These are phyloP conservation scores for Pestalotiopsis sp. DNA, from an alignment of 2,329 filamentous ascomycete species.

Conservation along the genomic window DNA sequence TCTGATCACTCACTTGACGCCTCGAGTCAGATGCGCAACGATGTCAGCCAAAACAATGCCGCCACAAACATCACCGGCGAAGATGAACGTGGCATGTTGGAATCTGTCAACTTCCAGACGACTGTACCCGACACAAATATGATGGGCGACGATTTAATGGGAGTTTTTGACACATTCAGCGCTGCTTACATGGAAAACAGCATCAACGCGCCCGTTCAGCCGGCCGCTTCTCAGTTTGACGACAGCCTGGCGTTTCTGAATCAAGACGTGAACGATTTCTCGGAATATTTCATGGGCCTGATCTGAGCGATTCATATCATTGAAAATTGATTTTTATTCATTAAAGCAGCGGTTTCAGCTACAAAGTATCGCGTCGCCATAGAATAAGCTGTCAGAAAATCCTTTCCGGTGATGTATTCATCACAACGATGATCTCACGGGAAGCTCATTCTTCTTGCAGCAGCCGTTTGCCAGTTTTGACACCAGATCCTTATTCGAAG, in stretches of 20 bases:
- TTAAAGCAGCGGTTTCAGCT: background rate
- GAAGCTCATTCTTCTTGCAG: constrained; percentile 2
- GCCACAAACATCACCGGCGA: background rate
- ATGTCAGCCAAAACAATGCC: background rate
- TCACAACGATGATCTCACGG: background rate
- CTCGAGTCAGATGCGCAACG: background rate
- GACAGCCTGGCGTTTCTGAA: background rate
- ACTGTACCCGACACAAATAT: constrained; percentile 2
- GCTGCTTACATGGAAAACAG: constrained; percentile 5
- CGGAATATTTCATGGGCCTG: constrained; percentile 5
- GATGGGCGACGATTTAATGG: constrained; percentile 10
- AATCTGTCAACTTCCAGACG: background rate
- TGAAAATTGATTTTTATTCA: background rate
- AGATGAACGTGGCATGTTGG: too few species aligned
- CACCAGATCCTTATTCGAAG: constrained; percentile 15
- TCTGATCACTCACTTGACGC: background rate
- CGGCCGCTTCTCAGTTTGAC: background rate
- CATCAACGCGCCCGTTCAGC: background rate
- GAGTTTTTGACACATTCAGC: constrained; percentile 8
- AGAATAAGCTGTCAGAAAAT: too few species aligned
- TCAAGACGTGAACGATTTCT: background rate
- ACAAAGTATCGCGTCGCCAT: background rate
- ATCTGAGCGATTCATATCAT: background rate
- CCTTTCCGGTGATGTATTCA: background rate
- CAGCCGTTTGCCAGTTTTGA: constrained; percentile 2